A percentile compares a stretch with the other conserved stretches of the same genome.
Conservation (phyloP, 495 filamentous ascomycete species). For the Paragyromitra xinjiangensis region DNA sequence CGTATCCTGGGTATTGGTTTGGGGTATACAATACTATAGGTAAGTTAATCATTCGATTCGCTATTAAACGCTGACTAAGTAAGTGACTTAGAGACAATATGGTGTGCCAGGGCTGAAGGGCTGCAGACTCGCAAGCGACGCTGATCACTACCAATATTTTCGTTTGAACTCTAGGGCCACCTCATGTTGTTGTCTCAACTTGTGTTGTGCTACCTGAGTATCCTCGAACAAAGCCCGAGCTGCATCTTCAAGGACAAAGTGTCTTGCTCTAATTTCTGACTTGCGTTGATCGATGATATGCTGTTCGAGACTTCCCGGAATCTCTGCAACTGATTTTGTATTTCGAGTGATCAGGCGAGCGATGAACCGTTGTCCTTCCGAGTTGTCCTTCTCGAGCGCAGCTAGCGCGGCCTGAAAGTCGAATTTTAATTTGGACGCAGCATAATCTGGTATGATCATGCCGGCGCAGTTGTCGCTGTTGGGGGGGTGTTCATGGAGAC, state of each 20-base stretch:
- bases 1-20: too few relatives aligned
- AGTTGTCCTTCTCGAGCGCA: background rate
- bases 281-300: background rate
- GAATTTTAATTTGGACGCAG: background rate
- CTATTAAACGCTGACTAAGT: too few relatives aligned
- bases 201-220: background rate
- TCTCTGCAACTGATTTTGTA: background rate
- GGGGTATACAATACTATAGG: background rate
- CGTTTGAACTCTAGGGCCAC: background rate
- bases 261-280: constrained; percentile 13
- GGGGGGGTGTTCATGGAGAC: constrained; percentile 3
- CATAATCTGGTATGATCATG: background rate
- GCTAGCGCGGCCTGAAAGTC: background rate
- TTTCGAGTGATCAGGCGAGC: constrained; percentile 23
- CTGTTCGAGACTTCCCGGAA: background rate
- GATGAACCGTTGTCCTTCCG: constrained; percentile 1
- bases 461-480: background rate
- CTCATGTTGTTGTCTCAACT: background rate
- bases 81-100: too few relatives aligned
- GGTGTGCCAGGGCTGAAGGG: background rate
- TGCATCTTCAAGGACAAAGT: constrained; percentile 21
- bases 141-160: background rate
- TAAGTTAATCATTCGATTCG: background rate
- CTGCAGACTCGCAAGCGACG: background rate
- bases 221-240: background rate